These are phyloP conservation scores for Nicotiana obtusifolia DNA, from an alignment of 257 asterid species.

Conservation along the genomic window DNA sequence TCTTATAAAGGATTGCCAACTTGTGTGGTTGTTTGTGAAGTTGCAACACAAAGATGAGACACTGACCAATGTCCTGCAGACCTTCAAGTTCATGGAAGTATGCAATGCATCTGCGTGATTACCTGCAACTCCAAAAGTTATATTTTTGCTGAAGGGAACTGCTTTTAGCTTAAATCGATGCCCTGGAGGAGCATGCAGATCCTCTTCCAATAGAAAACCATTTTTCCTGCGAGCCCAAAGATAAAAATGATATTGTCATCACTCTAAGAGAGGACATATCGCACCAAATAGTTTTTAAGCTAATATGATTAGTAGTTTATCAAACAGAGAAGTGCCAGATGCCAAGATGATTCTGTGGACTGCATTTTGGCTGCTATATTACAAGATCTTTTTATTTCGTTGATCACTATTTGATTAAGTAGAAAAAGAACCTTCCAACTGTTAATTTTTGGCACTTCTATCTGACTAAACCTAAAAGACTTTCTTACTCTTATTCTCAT, in stretches of 20 bases:
- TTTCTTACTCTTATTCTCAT: background rate
- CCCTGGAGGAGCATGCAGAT: slow-evolving; percentile 76
- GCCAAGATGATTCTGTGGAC: background rate
- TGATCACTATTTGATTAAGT: background rate
- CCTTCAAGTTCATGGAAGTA: background rate
- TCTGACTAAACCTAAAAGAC: background rate
- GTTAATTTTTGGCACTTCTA: background rate
- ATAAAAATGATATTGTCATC: background rate
- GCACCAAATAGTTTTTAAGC: background rate
- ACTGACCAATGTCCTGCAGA: background rate
- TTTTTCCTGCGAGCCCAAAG: slow-evolving; percentile 58
- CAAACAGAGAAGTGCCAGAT: background rate
- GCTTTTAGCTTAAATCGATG: slow-evolving; percentile 76
- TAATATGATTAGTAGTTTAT: background rate
- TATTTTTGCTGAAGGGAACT: slow-evolving; percentile 92
- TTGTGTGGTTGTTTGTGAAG: background rate
- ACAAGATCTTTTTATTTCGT: background rate
- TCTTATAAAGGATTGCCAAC: background rate
- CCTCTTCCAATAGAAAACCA: slow-evolving; percentile 84
- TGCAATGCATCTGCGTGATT: slow-evolving; percentile 9
- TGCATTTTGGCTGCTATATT: background rate
- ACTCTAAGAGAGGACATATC: background rate
- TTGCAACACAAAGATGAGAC: background rate
- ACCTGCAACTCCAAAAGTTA: slow-evolving; percentile 84
- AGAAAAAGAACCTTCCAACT: background rate